A percentile compares a stretch with the other conserved stretches of the same genome.
Evolutionary conservation across 1,284 basidiomycete species (phyloP).

Genomic region (Gymnopus androsaceus): DNA sequence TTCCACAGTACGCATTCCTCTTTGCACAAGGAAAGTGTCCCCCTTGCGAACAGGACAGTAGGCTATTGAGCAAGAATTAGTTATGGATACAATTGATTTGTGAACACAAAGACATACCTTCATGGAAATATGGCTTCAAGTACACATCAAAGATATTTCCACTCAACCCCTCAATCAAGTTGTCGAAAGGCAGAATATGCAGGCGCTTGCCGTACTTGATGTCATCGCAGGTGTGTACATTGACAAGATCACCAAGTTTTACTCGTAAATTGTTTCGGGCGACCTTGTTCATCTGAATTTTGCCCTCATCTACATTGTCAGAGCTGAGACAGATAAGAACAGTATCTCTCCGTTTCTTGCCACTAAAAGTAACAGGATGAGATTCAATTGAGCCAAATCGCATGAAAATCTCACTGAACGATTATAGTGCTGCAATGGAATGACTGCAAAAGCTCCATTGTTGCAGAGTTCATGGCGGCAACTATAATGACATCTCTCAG

Average conservation of each 20-base stretch:
- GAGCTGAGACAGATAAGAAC: conserved; percentile 95
- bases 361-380: conserved; percentile 47
- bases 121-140: conserved; percentile 99
- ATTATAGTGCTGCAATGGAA: conserved; percentile 96
- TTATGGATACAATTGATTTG: background rate
- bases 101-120: conserved; percentile 51
- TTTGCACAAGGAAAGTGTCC: conserved; percentile 98
- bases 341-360: conserved; percentile 94
- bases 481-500: conserved; percentile 45
- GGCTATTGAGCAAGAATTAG: conserved; percentile 44
- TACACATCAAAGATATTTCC: conserved; percentile 99
- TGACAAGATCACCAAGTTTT: conserved; percentile 95
- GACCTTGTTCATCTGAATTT: conserved; percentile 99
- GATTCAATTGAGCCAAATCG: conserved; percentile 4
- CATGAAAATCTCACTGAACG: conserved; percentile 60
- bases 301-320: conserved; percentile 96
- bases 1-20: conserved; percentile 96
- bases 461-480: conserved; percentile 92
- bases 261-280: conserved; percentile 98
- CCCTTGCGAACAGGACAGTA: conserved; percentile 95
- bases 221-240: conserved; percentile 94
- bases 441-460: conserved; percentile 93
- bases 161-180: conserved; percentile 96
- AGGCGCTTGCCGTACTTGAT: conserved; percentile 99
- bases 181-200: conserved; percentile 96